Evolutionary conservation across 768 basidiomycete genomes (phyloP).

Genomic region (Rhodosporidiobolus odoratus): DNA sequence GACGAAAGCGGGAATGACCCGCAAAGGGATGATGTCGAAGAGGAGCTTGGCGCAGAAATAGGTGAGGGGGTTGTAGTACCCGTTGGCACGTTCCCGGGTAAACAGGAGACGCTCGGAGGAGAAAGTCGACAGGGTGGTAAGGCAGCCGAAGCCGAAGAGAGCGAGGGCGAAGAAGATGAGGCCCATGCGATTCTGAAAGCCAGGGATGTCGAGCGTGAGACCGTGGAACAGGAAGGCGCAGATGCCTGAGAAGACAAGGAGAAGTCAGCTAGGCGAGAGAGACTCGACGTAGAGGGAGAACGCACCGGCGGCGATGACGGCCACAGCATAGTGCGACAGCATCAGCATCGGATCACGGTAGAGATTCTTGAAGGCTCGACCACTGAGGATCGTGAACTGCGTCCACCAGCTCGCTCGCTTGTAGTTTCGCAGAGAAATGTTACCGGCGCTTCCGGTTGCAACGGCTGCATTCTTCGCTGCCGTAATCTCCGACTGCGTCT

Average conservation of each 20-base stretch:
- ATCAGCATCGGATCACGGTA: constrained; percentile 90
- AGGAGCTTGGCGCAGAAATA: constrained; percentile 97
- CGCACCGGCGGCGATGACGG: constrained; percentile 76
- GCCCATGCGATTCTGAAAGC: constrained; percentile 90
- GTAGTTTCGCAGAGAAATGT: constrained; percentile 52
- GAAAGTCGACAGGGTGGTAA: constrained; percentile 88
- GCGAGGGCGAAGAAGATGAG: constrained; percentile 97
- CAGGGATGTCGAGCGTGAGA: constrained; percentile 86
- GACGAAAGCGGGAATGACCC: constrained; percentile 88
- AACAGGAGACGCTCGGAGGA: constrained; percentile 92
- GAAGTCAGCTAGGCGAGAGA: background rate
- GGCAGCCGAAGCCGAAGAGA: constrained; percentile 91
- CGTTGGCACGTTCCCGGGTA: constrained; percentile 95
- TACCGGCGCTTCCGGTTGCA: constrained; percentile 65
- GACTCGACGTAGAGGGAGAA: constrained; percentile 32
- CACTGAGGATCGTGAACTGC: constrained; percentile 90
- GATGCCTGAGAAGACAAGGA: constrained; percentile 49
- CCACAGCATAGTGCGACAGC: constrained; percentile 80
- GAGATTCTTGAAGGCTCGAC: constrained; percentile 94
- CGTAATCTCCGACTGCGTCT: constrained; percentile 41
- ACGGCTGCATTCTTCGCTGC: constrained; percentile 57
- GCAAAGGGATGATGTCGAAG: constrained; percentile 90
- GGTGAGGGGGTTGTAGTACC: constrained; percentile 93
- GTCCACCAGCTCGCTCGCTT: constrained; percentile 77
- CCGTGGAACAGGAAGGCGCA: constrained; percentile 91